phyloP scores from a whole-genome alignment of 805 yeast genomes.

The Yarrowia bubula region DNA sequence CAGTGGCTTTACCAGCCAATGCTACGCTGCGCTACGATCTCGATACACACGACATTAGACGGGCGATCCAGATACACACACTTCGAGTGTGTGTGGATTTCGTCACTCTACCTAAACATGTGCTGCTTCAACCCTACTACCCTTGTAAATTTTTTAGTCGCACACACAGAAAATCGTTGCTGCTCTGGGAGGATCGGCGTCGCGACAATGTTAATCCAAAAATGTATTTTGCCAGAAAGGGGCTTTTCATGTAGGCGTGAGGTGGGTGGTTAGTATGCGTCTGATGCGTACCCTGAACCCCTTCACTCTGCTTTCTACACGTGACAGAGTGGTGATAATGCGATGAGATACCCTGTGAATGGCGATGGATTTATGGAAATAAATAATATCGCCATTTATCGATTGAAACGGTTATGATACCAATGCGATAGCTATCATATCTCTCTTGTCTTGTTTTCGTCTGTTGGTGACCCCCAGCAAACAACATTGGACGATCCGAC shows the following conservation, averaged over 20 bases:
- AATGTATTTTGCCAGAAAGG: constrained; percentile 16
- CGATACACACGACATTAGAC: constrained; percentile 2
- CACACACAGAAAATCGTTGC: constrained; percentile 1
- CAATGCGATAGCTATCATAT: not conserved
- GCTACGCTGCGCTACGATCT: not conserved
- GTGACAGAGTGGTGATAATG: not conserved
- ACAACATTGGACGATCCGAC: constrained; percentile 23
- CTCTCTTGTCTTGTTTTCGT: not conserved
- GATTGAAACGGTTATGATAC: not conserved
- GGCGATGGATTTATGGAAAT: not conserved
- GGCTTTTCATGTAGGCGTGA: not conserved
- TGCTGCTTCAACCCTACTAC: constrained; percentile 13
- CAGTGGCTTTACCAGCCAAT: not conserved
- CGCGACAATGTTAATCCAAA: constrained; percentile 24
- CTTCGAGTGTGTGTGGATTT: constrained; percentile 7
- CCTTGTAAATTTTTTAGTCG: constrained; percentile 16
- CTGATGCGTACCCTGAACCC: constrained; percentile 1
- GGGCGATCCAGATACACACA: not conserved
- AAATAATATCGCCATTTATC: not conserved
- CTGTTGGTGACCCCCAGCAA: constrained; percentile 5
- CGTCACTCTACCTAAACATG: constrained; percentile 8
- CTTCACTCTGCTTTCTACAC: constrained; percentile 5
- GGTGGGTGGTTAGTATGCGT: not conserved
- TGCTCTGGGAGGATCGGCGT: constrained; percentile 7
- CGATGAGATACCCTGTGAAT: not conserved